Evolutionary conservation across 2,329 filamentous ascomycete species (phyloP), one percentile per base, ranked within the genome.

Genomic region (Myriosclerotinia duriaeana): DNA sequence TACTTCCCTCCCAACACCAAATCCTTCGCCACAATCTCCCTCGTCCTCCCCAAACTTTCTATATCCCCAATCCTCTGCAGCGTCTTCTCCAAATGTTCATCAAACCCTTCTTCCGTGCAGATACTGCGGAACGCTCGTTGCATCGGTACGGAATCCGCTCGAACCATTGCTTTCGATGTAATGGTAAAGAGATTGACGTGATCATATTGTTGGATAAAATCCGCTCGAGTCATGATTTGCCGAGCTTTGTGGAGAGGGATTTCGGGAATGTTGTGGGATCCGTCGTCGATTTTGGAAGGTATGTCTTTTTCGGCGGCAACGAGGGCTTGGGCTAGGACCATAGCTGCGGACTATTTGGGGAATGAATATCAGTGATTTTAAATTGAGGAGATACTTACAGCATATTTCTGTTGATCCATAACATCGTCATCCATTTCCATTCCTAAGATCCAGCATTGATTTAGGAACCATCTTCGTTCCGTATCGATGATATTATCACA

Each of bases 381-480:
- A 7, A 8, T 9, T 17, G 34, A n/a, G 9, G 5, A 20, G 6
- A 50, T 42, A 85, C 88, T 79, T 81, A 92, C 90, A 55, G 93
- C 92, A 82, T 92, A 97, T 78, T 98, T 97, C 76, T 98, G 93
- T 78, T 97, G 91, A 75, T 97, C 92, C 89, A 98, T 98, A 72
- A 97, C 95, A 76, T 99, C 95, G 78, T 98, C 95, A 72, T 98
- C 95, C 89, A 90, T 93, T 70, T 89, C 87, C 68, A 80, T 81
- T 22, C 90, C 90, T 1, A 93, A 82, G 64, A 93, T 90, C 81
- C 89, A 90, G 76, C 89, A 92, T 75, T 90, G 87, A 78, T 92
- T 93, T 26, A 93, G 78, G 72, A 93, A 89, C 90, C 90, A 93
- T 0, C 87, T 89, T 76, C 90, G 91, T 75, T 93, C 90, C 50